A percentile compares a stretch with the other conserved stretches of the same genome.
Conservation (phyloP, 2,329 filamentous ascomycete species). For the Diaporthe ilicicola region DNA sequence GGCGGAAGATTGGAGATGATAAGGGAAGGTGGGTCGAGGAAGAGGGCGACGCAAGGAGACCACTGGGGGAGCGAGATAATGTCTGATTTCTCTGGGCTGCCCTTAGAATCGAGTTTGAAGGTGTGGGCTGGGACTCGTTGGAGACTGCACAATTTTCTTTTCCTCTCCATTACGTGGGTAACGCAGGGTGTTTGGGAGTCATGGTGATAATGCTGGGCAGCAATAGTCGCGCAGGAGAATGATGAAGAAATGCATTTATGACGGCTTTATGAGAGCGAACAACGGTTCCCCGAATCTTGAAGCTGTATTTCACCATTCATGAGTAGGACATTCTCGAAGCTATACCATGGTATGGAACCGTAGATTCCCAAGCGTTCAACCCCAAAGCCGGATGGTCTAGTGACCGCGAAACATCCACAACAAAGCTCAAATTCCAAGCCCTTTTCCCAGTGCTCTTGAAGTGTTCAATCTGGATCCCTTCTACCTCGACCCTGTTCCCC, state of each 20-base stretch:
- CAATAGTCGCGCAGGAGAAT: background rate
- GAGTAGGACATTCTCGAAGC: too few relatives aligned
- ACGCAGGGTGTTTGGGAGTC: slow-evolving; percentile 30
- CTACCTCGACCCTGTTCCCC: too few relatives aligned
- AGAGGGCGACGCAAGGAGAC: slow-evolving; percentile 60
- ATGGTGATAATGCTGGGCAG: background rate
- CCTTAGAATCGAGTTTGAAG: background rate
- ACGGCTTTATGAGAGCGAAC: background rate
- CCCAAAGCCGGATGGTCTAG: too few relatives aligned
- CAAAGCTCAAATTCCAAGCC: too few relatives aligned
- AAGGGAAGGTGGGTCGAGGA: slow-evolving; percentile 76
- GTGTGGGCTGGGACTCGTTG: background rate
- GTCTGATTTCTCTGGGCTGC: slow-evolving; percentile 36
- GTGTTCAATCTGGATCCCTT: too few relatives aligned
- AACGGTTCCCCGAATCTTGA: background rate
- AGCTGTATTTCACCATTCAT: background rate
- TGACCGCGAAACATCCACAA: too few relatives aligned
- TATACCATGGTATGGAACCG: too few relatives aligned
- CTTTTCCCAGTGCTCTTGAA: too few relatives aligned
- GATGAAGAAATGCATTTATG: background rate
- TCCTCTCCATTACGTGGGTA: background rate
- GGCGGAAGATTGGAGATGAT: slow-evolving; percentile 87
- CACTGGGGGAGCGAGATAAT: slow-evolving; percentile 56
- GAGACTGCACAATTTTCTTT: background rate
- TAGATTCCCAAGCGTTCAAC: too few relatives aligned